Evolutionary conservation across 2,329 filamentous ascomycete species (phyloP).

Genomic region (Emmonsia crescens): DNA sequence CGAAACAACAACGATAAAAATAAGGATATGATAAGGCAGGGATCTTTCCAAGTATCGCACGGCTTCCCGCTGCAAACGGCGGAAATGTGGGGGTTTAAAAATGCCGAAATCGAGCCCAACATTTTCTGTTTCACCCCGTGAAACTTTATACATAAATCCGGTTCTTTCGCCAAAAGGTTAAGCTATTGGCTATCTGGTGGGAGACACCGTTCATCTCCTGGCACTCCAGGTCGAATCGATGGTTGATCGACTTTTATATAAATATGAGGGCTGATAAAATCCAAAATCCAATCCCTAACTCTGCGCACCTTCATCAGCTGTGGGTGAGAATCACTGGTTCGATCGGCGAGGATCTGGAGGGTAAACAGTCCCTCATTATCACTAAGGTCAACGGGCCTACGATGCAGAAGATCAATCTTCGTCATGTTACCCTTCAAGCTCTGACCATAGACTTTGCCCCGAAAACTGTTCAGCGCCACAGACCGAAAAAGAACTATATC

Average conservation of each 20-base stretch:
- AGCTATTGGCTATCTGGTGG: slow-evolving; percentile 31
- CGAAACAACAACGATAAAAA: neutral
- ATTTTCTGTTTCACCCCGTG: neutral
- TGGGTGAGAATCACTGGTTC: slow-evolving; percentile 28
- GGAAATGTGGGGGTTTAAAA: neutral
- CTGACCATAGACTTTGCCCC: slow-evolving; percentile 70
- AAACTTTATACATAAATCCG: neutral
- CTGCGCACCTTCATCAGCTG: slow-evolving; percentile 53
- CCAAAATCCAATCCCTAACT: slow-evolving; percentile 64
- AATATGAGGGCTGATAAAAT: slow-evolving; percentile 48
- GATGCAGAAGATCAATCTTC: slow-evolving; percentile 55
- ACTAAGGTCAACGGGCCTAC: slow-evolving; percentile 41
- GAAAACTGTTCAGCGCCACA: slow-evolving; percentile 66
- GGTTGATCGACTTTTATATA: neutral
- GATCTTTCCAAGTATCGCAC: neutral
- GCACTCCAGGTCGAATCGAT: neutral
- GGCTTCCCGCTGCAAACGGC: neutral
- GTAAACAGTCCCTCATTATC: slow-evolving; percentile 50
- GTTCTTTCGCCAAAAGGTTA: neutral
- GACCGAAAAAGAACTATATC: slow-evolving; percentile 74
- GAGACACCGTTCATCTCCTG: slow-evolving; percentile 15
- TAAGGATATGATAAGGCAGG: neutral
- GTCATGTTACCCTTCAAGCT: slow-evolving; percentile 64
- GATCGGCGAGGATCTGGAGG: slow-evolving; percentile 35
- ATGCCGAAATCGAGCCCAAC: neutral